These are phyloP conservation scores for Aspergillus leporis DNA, from an alignment of 495 filamentous ascomycete species.

Conservation along the genomic window DNA sequence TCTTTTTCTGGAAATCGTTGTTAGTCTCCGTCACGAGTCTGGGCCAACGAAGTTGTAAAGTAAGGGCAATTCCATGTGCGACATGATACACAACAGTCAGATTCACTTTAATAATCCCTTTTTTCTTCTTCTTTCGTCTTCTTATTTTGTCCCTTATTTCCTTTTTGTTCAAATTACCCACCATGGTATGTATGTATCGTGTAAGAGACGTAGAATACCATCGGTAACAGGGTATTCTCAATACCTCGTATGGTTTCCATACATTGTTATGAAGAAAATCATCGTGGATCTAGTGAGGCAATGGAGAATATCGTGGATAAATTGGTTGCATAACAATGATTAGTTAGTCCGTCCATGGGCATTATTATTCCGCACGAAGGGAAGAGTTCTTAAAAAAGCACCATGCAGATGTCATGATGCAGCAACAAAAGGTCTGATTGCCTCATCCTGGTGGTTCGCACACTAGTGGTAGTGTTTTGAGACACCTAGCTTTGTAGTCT, in stretches of 20 bases:
- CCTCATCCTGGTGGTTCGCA: slow-evolving; percentile 3
- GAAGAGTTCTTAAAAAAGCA: slow-evolving; percentile 6
- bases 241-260: background rate
- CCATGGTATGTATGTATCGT: background rate
- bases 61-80: slow-evolving; percentile 7
- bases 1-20: slow-evolving; percentile 6
- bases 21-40: slow-evolving; percentile 1
- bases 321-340: slow-evolving; percentile 2
- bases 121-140: background rate
- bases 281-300: background rate
- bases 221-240: background rate
- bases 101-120: background rate
- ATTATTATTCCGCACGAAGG: background rate
- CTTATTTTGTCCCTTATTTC: background rate
- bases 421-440: background rate
- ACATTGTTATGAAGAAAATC: background rate
- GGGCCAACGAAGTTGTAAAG: background rate
- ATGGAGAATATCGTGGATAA: background rate
- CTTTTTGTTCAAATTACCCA: background rate
- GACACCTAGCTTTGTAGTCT: background rate
- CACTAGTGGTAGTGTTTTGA: slow-evolving; percentile 1
- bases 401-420: slow-evolving; percentile 8
- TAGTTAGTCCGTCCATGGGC: background rate
- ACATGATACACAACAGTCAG: slow-evolving; percentile 2
- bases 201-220: background rate